A percentile compares a stretch with the other conserved stretches of the same genome.
Evolutionary conservation across 2,329 filamentous ascomycete species (phyloP).

Genomic region (Colletotrichum sp.): DNA sequence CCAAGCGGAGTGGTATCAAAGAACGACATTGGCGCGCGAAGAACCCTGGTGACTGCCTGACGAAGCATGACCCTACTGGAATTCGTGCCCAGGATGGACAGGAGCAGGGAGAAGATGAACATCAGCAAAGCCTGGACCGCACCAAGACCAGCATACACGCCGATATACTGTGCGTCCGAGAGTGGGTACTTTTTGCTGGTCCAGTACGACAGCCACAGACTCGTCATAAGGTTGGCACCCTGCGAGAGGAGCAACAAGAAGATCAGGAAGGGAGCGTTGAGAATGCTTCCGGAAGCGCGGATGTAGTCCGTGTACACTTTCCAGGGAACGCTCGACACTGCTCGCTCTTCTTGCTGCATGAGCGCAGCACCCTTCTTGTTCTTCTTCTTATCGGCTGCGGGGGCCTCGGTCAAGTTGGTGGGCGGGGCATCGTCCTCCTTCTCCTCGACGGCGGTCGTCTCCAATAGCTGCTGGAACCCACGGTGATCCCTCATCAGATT

Average conservation of each 20-base stretch:
- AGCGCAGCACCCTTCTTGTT: conserved; percentile 65
- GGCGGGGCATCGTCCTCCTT: conserved; percentile 57
- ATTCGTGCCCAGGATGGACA: conserved; percentile 81
- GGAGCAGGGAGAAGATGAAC: conserved; percentile 79
- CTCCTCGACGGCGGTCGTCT: conserved; percentile 78
- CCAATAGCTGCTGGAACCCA: conserved; percentile 85
- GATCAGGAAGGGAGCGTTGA: conserved; percentile 70
- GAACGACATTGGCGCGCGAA: conserved; percentile 83
- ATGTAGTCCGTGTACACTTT: conserved; percentile 81
- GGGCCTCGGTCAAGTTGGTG: conserved; percentile 45
- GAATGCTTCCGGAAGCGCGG: conserved; percentile 72
- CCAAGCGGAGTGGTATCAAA: conserved; percentile 97
- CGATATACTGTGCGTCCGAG: conserved; percentile 73
- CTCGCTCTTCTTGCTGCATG: conserved; percentile 77
- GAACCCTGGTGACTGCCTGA: conserved; percentile 77
- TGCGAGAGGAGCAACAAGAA: conserved; percentile 74
- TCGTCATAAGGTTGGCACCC: conserved; percentile 84
- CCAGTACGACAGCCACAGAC: conserved; percentile 94
- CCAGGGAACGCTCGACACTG: conserved; percentile 79
- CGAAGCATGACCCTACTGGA: conserved; percentile 84
- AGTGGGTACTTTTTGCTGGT: conserved; percentile 78
- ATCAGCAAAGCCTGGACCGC: conserved; percentile 73
- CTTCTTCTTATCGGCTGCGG: conserved; percentile 49
- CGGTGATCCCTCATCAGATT: conserved; percentile 81
- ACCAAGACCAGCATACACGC: conserved; percentile 74